Conservation (phyloP, 768 basidiomycete genomes). For the Stropharia rugosoannulata region DNA sequence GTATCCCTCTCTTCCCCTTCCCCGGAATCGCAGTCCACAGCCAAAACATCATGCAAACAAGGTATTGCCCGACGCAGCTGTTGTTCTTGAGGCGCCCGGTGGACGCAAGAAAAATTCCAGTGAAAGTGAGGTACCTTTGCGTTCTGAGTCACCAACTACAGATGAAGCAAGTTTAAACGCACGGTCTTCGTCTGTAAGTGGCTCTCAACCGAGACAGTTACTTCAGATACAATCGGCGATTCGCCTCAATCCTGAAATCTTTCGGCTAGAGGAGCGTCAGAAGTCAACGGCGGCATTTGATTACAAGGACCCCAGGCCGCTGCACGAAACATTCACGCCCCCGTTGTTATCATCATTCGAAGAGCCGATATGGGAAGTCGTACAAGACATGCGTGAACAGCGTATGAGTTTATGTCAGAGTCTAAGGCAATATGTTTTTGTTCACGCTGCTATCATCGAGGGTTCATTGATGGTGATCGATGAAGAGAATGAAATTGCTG, state of each 20-base stretch:
- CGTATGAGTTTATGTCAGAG: conserved; percentile 97
- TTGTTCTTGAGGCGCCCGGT: background rate
- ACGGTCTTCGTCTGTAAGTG: background rate
- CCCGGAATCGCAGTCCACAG: background rate
- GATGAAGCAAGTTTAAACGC: conserved; percentile 14
- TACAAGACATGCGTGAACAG: conserved; percentile 95
- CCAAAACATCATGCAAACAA: background rate
- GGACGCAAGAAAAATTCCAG: conserved; percentile 16
- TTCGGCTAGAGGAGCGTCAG: conserved; percentile 1
- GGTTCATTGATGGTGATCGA: conserved; percentile 77
- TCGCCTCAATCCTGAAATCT: background rate
- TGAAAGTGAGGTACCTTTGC: conserved; percentile 26
- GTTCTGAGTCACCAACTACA: conserved; percentile 27
- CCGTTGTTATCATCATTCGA: conserved; percentile 58
- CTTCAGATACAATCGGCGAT: background rate
- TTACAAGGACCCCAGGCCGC: conserved; percentile 60
- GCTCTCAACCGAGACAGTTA: background rate
- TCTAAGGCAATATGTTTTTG: conserved; percentile 91
- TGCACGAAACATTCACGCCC: conserved; percentile 57
- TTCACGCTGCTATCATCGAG: conserved; percentile 83
- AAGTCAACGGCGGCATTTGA: conserved; percentile 36
- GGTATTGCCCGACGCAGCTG: background rate
- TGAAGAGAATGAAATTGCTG: conserved; percentile 51
- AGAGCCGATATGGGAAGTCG: conserved; percentile 77
- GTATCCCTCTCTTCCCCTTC: background rate